These are phyloP conservation scores for Fraxinus pennsylvanica DNA, from an alignment of 257 asterid genomes.

Conservation along the genomic window DNA sequence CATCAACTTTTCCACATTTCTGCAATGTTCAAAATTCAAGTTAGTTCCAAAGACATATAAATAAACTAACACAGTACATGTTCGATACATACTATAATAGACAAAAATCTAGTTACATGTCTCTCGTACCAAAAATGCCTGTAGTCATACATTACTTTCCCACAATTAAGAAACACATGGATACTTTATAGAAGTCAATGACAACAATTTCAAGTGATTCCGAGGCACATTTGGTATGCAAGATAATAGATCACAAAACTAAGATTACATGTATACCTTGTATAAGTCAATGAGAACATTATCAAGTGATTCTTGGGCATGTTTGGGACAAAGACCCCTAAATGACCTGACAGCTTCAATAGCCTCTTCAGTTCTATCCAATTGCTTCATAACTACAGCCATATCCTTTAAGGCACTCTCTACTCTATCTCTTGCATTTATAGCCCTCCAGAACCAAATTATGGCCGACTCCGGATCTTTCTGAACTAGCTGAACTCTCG, in stretches of 20 bases:
- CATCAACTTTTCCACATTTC: slow-evolving; percentile 88
- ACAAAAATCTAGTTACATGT: not conserved
- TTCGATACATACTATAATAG: not conserved
- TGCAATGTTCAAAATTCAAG: slow-evolving; percentile 20
- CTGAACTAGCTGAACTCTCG: slow-evolving; percentile 46
- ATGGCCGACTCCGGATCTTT: slow-evolving; percentile 70
- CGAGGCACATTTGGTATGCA: not conserved
- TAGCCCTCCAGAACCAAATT: slow-evolving; percentile 78
- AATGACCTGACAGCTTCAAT: slow-evolving; percentile 67
- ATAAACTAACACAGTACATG: not conserved
- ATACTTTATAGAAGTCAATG: not conserved
- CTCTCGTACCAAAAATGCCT: not conserved
- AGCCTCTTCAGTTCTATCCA: slow-evolving; percentile 69
- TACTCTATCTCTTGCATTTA: slow-evolving; percentile 69
- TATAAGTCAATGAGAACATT: slow-evolving; percentile 77
- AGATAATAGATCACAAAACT: not conserved
- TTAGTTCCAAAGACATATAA: not conserved
- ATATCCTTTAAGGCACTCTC: slow-evolving; percentile 84
- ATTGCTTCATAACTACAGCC: slow-evolving; percentile 85
- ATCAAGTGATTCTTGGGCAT: slow-evolving; percentile 73
- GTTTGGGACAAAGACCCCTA: slow-evolving; percentile 57
- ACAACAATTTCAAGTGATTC: not conserved
- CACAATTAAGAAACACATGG: no score
- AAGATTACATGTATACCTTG: slow-evolving; percentile 42
- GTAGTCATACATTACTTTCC: no score